Evolutionary conservation across 768 basidiomycete genomes (phyloP).

Genomic region (Boletus edulis): DNA sequence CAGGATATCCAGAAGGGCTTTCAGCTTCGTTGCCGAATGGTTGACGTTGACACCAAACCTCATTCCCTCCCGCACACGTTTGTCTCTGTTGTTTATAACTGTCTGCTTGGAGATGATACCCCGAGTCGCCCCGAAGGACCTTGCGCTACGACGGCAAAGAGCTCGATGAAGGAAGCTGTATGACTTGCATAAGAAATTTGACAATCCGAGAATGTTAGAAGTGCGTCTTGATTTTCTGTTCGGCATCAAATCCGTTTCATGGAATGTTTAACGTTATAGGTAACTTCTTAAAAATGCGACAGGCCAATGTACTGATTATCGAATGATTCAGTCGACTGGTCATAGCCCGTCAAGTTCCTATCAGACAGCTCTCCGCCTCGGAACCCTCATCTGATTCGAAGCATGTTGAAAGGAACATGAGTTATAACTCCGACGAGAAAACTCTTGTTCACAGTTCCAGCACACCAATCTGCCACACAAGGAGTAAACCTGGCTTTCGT

Average conservation of each 20-base stretch:
- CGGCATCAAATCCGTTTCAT: not conserved
- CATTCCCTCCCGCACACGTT: conserved; percentile 14
- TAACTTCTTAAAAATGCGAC: not conserved
- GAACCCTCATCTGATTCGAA: not conserved
- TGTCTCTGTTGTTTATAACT: conserved; percentile 26
- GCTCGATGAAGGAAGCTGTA: conserved; percentile 39
- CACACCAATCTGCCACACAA: conserved; percentile 5
- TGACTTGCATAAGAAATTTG: conserved; percentile 41
- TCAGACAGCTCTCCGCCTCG: conserved; percentile 6
- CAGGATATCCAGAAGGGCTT: conserved; percentile 50
- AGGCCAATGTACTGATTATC: not conserved
- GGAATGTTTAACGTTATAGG: conserved; percentile 10
- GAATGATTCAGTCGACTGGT: conserved; percentile 1
- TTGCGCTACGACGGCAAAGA: conserved; percentile 10
- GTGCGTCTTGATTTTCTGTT: conserved; percentile 10
- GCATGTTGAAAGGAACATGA: not conserved
- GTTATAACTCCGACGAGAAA: conserved; percentile 5
- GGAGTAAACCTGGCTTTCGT: conserved; percentile 4
- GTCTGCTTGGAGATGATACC: conserved; percentile 4
- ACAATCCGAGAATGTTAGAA: conserved; percentile 40
- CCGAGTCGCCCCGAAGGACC: conserved; percentile 9
- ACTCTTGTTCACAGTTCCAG: conserved; percentile 2
- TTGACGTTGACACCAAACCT: conserved; percentile 31
- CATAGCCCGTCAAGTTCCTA: not conserved
- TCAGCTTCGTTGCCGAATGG: conserved; percentile 35